Evolutionary conservation across 23 red algal genomes (phyloP), one percentile per base, ranked within the genome.

Genomic region (Cyanidium caldarium): DNA sequence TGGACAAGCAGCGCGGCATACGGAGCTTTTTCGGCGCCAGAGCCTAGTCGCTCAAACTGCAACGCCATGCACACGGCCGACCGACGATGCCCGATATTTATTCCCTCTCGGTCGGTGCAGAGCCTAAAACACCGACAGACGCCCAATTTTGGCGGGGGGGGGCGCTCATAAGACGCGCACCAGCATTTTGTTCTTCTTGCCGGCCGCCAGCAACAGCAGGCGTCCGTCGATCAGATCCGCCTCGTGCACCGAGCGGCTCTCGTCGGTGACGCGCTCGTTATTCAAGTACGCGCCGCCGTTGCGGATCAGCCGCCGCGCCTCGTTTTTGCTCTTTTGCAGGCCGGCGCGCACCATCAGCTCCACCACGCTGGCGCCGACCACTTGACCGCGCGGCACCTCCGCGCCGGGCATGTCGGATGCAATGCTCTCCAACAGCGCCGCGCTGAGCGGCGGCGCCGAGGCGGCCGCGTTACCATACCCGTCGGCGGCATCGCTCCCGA

Each of bases 101-200:
- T n/a, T n/a, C n/a, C n/a, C n/a, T n/a, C n/a, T n/a, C n/a, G n/a
- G n/a, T n/a, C n/a, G n/a, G n/a, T n/a, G n/a, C n/a, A n/a, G n/a
- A n/a, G n/a, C n/a, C n/a, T n/a, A n/a, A n/a, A n/a, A n/a, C n/a
- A n/a, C n/a, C n/a, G n/a, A n/a, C n/a, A n/a, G n/a, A n/a, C n/a
- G n/a, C n/a, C n/a, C n/a, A n/a, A n/a, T n/a, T n/a, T n/a, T n/a
- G n/a, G n/a, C n/a, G n/a, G n/a, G n/a, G n/a, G n/a, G n/a, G n/a
- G n/a, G n/a, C n/a, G n/a, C n/a, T n/a, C n/a, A n/a, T n/a, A n/a
- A n/a, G 39, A 73, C 69, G 14, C 69, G 42, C 12, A 81, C 42
- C 2, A 81, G 34, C 26, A 94, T 75, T 46, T 94, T 94, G 46
- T 86, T 83, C 44, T 94, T 94, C 78, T 94, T 94, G 35, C 89